Conservation (phyloP, 1,139 yeast species). For the Suhomyces chickasaworum region DNA sequence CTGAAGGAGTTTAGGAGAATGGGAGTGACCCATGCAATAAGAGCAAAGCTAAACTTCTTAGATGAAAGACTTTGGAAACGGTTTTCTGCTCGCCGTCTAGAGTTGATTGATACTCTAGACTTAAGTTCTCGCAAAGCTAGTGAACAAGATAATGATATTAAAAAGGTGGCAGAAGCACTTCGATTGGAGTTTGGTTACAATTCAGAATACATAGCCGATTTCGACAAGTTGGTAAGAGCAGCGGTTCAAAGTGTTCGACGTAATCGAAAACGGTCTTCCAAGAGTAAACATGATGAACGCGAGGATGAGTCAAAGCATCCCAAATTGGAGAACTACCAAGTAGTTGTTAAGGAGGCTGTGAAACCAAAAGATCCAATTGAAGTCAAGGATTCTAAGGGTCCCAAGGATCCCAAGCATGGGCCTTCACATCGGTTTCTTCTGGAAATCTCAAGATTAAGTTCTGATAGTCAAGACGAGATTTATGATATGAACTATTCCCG, state of each 20-base stretch:
- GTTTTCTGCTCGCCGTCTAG: constrained; percentile 84
- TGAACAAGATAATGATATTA: constrained; percentile 84
- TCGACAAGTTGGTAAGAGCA: constrained; percentile 87
- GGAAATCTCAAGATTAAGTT: constrained; percentile 37
- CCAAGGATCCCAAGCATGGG: not conserved
- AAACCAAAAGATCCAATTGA: not conserved
- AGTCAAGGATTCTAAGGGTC: not conserved
- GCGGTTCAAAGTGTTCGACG: constrained; percentile 73
- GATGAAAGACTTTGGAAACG: constrained; percentile 88
- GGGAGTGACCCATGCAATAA: constrained; percentile 80
- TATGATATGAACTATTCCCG: constrained; percentile 39
- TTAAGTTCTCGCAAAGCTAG: constrained; percentile 82
- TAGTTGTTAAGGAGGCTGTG: not conserved
- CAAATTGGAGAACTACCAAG: not conserved
- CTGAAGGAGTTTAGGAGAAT: constrained; percentile 15
- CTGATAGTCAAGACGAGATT: constrained; percentile 40
- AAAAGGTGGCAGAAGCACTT: constrained; percentile 72
- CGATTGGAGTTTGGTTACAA: constrained; percentile 77
- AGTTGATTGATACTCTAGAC: constrained; percentile 79
- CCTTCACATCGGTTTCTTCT: constrained; percentile 29
- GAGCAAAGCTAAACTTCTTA: constrained; percentile 69
- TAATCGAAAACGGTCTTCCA: constrained; percentile 45
- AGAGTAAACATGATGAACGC: constrained; percentile 24
- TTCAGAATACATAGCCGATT: constrained; percentile 59
- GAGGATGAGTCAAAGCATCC: constrained; percentile 8